Conservation (phyloP, 257 asterid genomes). For the Ajuga chamaepitys region DNA sequence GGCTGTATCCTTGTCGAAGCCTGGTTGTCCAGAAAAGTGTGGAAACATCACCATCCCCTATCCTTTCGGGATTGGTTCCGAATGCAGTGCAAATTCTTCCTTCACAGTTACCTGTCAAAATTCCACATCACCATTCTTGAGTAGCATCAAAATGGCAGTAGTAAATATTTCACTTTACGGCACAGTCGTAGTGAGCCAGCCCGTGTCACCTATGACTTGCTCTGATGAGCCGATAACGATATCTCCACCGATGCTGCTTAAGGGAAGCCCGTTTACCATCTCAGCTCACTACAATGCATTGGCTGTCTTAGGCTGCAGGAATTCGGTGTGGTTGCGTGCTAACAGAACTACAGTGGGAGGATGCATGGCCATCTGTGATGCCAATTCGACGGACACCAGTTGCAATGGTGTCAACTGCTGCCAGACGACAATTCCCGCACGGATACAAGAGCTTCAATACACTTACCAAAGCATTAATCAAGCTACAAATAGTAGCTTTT, state of each 20-base stretch:
- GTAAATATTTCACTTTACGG: background rate
- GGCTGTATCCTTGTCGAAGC: conserved; percentile 2
- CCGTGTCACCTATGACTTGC: conserved; percentile 21
- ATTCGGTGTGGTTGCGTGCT: background rate
- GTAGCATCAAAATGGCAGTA: conserved; percentile 18
- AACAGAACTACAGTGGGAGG: conserved; percentile 1
- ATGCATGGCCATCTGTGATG: conserved; percentile 25
- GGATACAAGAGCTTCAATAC: background rate
- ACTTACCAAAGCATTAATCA: background rate
- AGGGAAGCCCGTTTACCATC: conserved; percentile 21
- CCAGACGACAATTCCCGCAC: conserved; percentile 7
- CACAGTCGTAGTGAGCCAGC: conserved; percentile 7
- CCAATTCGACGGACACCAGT: background rate
- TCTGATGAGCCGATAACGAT: background rate
- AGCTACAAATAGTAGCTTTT: background rate
- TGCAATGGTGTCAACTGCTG: conserved; percentile 36
- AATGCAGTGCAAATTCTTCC: conserved; percentile 24
- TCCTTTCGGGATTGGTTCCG: conserved; percentile 33
- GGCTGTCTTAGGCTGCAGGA: conserved; percentile 20
- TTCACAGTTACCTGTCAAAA: conserved; percentile 21
- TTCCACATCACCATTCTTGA: conserved; percentile 17
- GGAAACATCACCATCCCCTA: conserved; percentile 31
- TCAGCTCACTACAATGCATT: conserved; percentile 10
- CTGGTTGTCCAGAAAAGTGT: conserved; percentile 22
- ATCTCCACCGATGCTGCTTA: background rate